These are phyloP conservation scores for Tricholoma sp. DNA, from an alignment of 768 basidiomycete species.

Conservation along the genomic window DNA sequence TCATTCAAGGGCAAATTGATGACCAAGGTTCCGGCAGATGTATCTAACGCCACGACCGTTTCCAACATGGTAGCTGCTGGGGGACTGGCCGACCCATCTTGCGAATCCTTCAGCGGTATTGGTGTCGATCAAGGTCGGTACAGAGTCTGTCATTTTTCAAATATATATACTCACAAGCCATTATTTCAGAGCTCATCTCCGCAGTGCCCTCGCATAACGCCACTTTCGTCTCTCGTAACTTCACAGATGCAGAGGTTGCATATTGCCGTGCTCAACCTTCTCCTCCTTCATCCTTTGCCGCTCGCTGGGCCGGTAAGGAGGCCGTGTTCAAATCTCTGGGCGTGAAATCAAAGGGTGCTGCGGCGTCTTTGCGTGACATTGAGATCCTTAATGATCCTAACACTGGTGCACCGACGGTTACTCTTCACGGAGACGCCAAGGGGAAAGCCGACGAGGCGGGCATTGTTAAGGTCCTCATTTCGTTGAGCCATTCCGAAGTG, in stretches of 20 bases:
- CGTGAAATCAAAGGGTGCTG: slow-evolving; percentile 86
- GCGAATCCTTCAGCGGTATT: slow-evolving; percentile 58
- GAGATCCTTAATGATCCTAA: slow-evolving; percentile 77
- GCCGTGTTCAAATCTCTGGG: slow-evolving; percentile 96
- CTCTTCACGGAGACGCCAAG: slow-evolving; percentile 76
- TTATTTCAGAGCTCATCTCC: slow-evolving; percentile 73
- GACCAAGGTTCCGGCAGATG: slow-evolving; percentile 47
- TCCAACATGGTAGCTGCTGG: slow-evolving; percentile 44
- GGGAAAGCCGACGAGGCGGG: slow-evolving; percentile 66
- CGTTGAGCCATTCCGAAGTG: slow-evolving; percentile 91
- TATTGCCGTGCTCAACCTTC: slow-evolving; percentile 90
- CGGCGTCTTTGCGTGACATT: slow-evolving; percentile 94
- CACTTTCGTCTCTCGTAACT: slow-evolving; percentile 87
- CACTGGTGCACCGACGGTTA: slow-evolving; percentile 75
- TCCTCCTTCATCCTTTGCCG: slow-evolving; percentile 86
- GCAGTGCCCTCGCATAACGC: slow-evolving; percentile 86
- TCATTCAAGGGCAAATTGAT: slow-evolving; percentile 66
- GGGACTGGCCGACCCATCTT: slow-evolving; percentile 23
- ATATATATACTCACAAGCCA: slow-evolving; percentile 6
- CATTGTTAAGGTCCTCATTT: slow-evolving; percentile 71
- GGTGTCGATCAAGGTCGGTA: slow-evolving; percentile 85
- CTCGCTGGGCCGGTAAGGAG: slow-evolving; percentile 97
- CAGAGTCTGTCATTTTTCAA: neutral
- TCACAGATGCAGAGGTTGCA: slow-evolving; percentile 79
- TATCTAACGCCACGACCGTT: slow-evolving; percentile 63